Conservation (phyloP, 331 rosid genomes). For the Malus hybrid region DNA sequence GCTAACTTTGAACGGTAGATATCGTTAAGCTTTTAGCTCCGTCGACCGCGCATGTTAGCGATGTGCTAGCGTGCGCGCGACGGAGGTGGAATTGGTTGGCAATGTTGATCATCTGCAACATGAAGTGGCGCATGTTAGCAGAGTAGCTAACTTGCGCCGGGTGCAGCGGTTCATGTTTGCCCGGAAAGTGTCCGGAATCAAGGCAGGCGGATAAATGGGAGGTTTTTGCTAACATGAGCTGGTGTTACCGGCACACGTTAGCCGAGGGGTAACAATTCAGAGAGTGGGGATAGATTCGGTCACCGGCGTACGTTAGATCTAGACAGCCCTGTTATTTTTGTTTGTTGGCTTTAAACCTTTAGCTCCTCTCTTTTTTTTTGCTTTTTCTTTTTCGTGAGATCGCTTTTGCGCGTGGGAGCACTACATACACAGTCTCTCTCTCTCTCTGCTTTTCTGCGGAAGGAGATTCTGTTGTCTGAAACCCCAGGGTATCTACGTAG, state of each 20-base stretch:
- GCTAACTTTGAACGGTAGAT: neutral
- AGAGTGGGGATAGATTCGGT: constrained; percentile 19
- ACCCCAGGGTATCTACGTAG: constrained; percentile 27
- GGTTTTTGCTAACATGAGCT: neutral
- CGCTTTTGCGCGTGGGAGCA: constrained; percentile 53
- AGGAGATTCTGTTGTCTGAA: constrained; percentile 28
- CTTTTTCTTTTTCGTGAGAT: constrained; percentile 6
- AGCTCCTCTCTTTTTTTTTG: neutral
- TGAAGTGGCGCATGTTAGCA: constrained; percentile 23
- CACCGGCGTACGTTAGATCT: constrained; percentile 33
- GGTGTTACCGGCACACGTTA: neutral
- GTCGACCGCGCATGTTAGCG: neutral
- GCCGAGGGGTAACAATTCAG: neutral
- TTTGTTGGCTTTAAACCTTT: constrained; percentile 7
- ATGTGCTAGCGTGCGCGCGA: neutral
- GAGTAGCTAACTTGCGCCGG: neutral
- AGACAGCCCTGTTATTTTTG: constrained; percentile 23
- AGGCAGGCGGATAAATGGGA: neutral
- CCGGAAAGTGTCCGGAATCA: neutral
- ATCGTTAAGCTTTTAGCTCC: neutral
- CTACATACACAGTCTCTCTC: constrained; percentile 10
- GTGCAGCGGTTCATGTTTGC: neutral
- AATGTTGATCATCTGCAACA: neutral
- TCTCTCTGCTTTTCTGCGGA: too few relatives aligned
- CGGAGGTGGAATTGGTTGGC: neutral